These are phyloP conservation scores for Huntiella savannae DNA, from an alignment of 2,329 filamentous ascomycete species.

Conservation along the genomic window DNA sequence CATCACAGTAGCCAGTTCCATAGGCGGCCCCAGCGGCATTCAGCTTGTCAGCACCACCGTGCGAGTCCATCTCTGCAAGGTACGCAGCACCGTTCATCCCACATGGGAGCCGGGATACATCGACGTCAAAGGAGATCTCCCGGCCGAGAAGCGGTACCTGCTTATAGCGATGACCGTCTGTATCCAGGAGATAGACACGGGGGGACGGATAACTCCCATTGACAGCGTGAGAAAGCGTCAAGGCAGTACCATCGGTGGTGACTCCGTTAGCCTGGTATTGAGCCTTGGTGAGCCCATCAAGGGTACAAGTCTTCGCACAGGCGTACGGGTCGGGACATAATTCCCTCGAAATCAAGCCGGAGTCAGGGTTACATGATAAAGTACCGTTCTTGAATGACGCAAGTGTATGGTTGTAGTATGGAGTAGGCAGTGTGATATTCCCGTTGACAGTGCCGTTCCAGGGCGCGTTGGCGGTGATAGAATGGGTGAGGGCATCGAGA, in stretches of 20 bases:
- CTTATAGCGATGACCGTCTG: conserved; percentile 32
- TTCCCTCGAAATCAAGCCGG: not conserved
- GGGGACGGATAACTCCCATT: conserved; percentile 21
- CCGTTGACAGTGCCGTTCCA: not conserved
- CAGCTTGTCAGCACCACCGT: conserved; percentile 29
- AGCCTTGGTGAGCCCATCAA: conserved; percentile 26
- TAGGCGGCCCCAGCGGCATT: conserved; percentile 31
- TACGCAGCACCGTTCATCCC: conserved; percentile 49
- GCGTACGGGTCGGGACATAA: conserved; percentile 11
- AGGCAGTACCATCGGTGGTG: conserved; percentile 24
- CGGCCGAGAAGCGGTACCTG: conserved; percentile 39
- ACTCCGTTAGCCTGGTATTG: conserved; percentile 27
- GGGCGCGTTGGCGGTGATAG: not conserved
- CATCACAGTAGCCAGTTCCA: conserved; percentile 35
- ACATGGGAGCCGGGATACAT: conserved; percentile 41
- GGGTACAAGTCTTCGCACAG: conserved; percentile 25
- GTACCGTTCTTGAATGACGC: not conserved
- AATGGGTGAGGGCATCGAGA: not conserved
- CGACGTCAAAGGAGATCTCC: conserved; percentile 48
- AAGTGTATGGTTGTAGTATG: not conserved
- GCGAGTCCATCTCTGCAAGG: conserved; percentile 32
- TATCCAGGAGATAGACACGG: conserved; percentile 39
- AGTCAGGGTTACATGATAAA: not conserved
- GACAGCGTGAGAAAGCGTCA: conserved; percentile 33
- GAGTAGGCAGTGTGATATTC: not conserved